Evolutionary conservation across 495 filamentous ascomycete species (phyloP).

Genomic region (Cudoniella acicularis): DNA sequence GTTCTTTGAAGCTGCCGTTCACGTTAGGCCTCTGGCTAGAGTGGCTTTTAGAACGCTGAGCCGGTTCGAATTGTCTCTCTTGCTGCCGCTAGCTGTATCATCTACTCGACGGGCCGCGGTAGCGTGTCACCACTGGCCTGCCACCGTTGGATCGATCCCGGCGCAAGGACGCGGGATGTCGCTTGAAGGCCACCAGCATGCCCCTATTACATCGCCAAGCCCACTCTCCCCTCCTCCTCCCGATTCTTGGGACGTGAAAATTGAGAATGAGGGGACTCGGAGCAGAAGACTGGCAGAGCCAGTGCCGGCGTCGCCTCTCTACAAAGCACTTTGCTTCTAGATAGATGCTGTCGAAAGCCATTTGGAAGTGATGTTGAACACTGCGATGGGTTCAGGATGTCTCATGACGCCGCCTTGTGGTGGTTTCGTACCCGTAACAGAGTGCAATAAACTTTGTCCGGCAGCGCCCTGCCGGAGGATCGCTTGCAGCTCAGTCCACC

Average conservation of each 20-base stretch:
- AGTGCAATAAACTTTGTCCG: background rate
- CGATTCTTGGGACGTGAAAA: no score
- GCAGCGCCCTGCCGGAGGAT: background rate
- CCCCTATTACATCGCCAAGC: background rate
- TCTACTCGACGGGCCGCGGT: conserved; percentile 18
- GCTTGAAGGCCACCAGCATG: conserved; percentile 1
- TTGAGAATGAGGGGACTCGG: no score
- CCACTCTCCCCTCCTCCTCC: background rate
- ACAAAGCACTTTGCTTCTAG: no score
- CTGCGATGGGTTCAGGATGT: background rate
- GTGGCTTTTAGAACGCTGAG: conserved; percentile 13
- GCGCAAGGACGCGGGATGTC: conserved; percentile 14
- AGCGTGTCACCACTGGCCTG: conserved; percentile 1
- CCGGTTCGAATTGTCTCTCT: conserved; percentile 17
- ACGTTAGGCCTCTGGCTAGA: background rate
- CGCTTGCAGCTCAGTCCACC: background rate
- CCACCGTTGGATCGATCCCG: conserved; percentile 22
- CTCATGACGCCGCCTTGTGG: background rate
- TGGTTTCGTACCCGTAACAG: background rate
- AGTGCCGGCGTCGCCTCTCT: no score
- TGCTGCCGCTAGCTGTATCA: conserved; percentile 12
- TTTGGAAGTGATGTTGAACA: background rate
- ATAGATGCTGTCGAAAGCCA: no score
- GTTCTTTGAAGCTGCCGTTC: background rate
- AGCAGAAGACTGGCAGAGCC: no score